Base-by-base conservation (phyloP, 148 eudicot genomes). In the Spergularia bocconei region DNA sequence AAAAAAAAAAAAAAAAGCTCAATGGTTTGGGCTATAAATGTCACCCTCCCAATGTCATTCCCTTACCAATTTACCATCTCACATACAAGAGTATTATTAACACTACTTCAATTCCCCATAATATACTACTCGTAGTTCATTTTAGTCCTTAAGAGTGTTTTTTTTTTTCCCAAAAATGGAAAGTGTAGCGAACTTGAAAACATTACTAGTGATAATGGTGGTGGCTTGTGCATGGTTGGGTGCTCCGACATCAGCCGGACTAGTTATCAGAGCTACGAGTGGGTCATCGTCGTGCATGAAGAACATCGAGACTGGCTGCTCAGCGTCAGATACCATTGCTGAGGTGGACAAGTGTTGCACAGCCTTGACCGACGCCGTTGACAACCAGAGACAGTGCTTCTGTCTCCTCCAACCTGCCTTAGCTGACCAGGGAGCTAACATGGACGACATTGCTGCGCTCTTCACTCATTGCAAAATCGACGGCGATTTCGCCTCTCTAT, bases 311-410 rank as follows among this genome's bases (percentile, higher is more conserved):
- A 36, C 9, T 13, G n/a, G 61, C 63, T 52, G 54, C 19, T 10
- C 57, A 4, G 64, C 1, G 13, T 11, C 19, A 0, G 50, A 19
- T 13, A 23, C 70, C 2, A 25, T 48, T 3, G 44, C 13, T 15
- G 69, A 63, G 36, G 19, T 64, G 17, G 36, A 19, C 21, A 4
- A 63, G 16, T 74, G 77, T 36, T 74, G 69, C 33, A 66, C 50
- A 17, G 52, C 59, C n/a, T 0, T 74, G 0, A 38, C 11, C 17
- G 13, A 63, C 52, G 70, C 48, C 15, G 1, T 63, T 7, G 7
- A 66, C 13, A 64, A 74, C 5, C 51, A 74, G 11, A 74, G 17
- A 0, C 23, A 63, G 11, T 76, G 79, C 41, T 76, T 76, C 11
- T 76, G 79, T 9, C 36, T 39, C 12, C 57, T 70, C 13, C n/a